Evolutionary conservation across 768 basidiomycete genomes (phyloP), one percentile per base, ranked within the genome.

Genomic region (Hericium rajendrae): DNA sequence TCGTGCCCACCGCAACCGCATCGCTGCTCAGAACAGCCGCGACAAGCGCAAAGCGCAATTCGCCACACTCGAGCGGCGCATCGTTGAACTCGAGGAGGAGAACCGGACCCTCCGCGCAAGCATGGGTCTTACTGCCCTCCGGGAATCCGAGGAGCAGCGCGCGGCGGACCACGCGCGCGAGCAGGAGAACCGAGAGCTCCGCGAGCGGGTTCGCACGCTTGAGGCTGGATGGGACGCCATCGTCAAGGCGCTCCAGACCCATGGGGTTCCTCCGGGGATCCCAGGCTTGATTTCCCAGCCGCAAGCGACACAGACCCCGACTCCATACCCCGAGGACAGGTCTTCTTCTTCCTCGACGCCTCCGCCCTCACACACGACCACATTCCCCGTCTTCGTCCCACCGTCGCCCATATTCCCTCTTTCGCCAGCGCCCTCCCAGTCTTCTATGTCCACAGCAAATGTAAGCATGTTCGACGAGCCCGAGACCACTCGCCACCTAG

Each of bases 401-500:
- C 64, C 68, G 22, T 65, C 71, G 24, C 67, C 72, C 22, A 65
- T 74, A 28, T 67, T 74, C 55, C 71, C 72, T 51, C 67, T 72
- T 38, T 67, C 72, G 13, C 68, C 73, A 48, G 57, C 72, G 38
- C 65, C 70, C 48, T 63, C 71, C 62, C 62, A 60, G 26, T 57
- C 60, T 61, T 64, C 60, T 62, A 61, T 59, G 50, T 67, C 57
- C 59, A 59, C 59, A 68, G 70, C 68, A 66, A 69, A 62, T 60
- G 57, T 61, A 51, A 65, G 46, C 53, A 57, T 71, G 69, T 62
- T 70, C 64, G 69, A 67, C 62, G 70, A 72, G 60, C 69, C 70
- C 69, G 77, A 85, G 69, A 73, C 87, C 84, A 88, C 91, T 93
- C 84, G 91, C 91, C 91, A 93, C 85, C 86, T 88, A 86, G 91